Evolutionary conservation across 768 basidiomycete genomes (phyloP).

Genomic region (Xerocomus spinulosus): DNA sequence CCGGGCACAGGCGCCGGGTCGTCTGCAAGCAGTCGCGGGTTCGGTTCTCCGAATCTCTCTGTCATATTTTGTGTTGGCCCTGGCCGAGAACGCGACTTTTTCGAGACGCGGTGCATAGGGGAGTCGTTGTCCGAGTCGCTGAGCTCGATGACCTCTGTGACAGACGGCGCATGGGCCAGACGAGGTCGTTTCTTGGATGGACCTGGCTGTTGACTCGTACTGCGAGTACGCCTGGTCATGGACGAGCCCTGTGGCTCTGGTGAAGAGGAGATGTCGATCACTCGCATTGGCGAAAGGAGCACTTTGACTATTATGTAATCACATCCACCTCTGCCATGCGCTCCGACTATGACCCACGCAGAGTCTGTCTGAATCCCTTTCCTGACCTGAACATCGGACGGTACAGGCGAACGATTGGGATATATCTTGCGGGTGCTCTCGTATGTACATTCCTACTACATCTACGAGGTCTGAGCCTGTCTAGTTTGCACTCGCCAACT

Average conservation of each 20-base stretch:
- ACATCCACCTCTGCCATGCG: too few relatives aligned
- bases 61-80: conserved; percentile 6
- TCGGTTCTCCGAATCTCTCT: conserved; percentile 21
- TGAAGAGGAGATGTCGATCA: conserved; percentile 26
- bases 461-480: not conserved
- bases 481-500: conserved; percentile 92
- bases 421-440: conserved; percentile 88
- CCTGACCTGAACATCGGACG: conserved; percentile 71
- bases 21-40: conserved; percentile 8
- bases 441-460: conserved; percentile 45
- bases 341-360: conserved; percentile 76
- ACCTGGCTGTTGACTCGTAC: conserved; percentile 17
- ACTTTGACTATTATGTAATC: conserved; percentile 18
- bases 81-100: not conserved
- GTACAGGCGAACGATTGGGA: conserved; percentile 77
- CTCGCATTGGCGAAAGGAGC: conserved; percentile 15
- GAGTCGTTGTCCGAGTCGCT: conserved; percentile 46
- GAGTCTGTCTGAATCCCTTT: conserved; percentile 85
- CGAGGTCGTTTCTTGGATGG: conserved; percentile 15
- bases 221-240: conserved; percentile 15
- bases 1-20: conserved; percentile 2
- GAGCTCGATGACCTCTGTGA: conserved; percentile 43
- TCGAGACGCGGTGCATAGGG: conserved; percentile 1
- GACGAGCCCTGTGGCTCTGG: conserved; percentile 15
- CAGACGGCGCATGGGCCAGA: conserved; percentile 7